phyloP scores from a whole-genome alignment of 805 yeast species.

The Pichia exigua region DNA sequence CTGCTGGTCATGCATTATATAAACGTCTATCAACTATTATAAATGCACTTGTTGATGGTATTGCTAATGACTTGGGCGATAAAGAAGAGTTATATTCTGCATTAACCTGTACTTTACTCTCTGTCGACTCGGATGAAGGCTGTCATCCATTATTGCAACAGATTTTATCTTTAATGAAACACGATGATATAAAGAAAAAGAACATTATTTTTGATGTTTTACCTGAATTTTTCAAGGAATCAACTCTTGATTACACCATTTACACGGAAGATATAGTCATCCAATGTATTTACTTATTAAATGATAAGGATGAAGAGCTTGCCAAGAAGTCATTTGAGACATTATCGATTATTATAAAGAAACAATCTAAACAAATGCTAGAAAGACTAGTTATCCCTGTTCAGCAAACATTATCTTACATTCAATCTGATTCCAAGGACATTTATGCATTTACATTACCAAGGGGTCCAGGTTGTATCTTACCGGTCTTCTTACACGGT shows the following conservation, averaged over 20 bases:
- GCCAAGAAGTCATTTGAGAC: conserved; percentile 62
- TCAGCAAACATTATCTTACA: conserved; percentile 55
- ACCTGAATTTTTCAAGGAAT: conserved; percentile 59
- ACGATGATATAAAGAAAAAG: conserved; percentile 61
- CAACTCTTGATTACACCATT: conserved; percentile 60
- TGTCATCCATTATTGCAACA: conserved; percentile 80
- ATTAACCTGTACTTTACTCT: conserved; percentile 59
- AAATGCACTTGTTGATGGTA: conserved; percentile 60
- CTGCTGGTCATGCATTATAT: conserved; percentile 78
- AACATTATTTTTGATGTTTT: conserved; percentile 58
- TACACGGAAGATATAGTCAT: conserved; percentile 72
- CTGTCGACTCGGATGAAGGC: conserved; percentile 73
- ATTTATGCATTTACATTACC: conserved; percentile 68
- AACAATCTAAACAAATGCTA: conserved; percentile 66
- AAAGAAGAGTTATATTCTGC: conserved; percentile 39
- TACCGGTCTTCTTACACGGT: conserved; percentile 92
- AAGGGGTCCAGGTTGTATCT: conserved; percentile 77
- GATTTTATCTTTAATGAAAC: conserved; percentile 64
- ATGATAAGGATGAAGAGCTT: conserved; percentile 55
- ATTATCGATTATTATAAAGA: conserved; percentile 56
- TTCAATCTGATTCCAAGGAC: conserved; percentile 58
- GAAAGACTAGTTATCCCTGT: conserved; percentile 80
- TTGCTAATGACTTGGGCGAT: conserved; percentile 32
- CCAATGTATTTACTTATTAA: conserved; percentile 62
- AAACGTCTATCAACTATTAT: conserved; percentile 66